These are phyloP conservation scores for Penicillium sp. DNA, from an alignment of 2,329 filamentous ascomycete genomes.

Conservation along the genomic window DNA sequence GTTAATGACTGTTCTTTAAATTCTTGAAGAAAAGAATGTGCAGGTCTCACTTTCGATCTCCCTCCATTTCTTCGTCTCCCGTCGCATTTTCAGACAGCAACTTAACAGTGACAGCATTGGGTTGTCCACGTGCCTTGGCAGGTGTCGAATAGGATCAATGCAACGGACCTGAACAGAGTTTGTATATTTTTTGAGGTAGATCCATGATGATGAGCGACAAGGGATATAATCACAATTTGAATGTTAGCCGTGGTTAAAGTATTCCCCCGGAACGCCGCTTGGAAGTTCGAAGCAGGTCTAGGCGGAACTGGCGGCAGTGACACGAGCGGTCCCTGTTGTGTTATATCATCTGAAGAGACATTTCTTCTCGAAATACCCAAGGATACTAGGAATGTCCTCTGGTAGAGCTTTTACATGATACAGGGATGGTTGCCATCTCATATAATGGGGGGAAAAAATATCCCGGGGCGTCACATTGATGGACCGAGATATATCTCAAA, in stretches of 20 bases:
- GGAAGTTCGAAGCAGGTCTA: slow-evolving; percentile 8
- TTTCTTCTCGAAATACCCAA: too few relatives aligned
- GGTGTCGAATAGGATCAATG: slow-evolving; percentile 1
- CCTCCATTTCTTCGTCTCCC: slow-evolving; percentile 11
- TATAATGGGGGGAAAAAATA: too few relatives aligned
- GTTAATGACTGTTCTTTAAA: background rate
- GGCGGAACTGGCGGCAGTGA: slow-evolving; percentile 11
- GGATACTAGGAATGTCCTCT: too few relatives aligned
- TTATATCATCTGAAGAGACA: slow-evolving; percentile 2
- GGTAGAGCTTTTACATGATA: too few relatives aligned
- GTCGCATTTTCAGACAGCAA: slow-evolving; percentile 11
- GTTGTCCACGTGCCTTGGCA: background rate
- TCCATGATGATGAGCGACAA: background rate
- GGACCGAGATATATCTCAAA: too few relatives aligned
- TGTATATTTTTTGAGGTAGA: background rate
- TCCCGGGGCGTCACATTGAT: too few relatives aligned
- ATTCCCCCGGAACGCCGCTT: slow-evolving; percentile 6
- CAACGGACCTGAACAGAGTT: background rate
- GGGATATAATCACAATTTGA: background rate
- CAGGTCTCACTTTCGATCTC: slow-evolving; percentile 12
- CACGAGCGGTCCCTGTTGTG: slow-evolving; percentile 20
- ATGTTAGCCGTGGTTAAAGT: background rate
- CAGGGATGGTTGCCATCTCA: too few relatives aligned
- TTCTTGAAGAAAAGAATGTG: background rate
- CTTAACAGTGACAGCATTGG: slow-evolving; percentile 16